Evolutionary conservation across 1,284 basidiomycete genomes (phyloP).

Genomic region (Cronartium quercuum): DNA sequence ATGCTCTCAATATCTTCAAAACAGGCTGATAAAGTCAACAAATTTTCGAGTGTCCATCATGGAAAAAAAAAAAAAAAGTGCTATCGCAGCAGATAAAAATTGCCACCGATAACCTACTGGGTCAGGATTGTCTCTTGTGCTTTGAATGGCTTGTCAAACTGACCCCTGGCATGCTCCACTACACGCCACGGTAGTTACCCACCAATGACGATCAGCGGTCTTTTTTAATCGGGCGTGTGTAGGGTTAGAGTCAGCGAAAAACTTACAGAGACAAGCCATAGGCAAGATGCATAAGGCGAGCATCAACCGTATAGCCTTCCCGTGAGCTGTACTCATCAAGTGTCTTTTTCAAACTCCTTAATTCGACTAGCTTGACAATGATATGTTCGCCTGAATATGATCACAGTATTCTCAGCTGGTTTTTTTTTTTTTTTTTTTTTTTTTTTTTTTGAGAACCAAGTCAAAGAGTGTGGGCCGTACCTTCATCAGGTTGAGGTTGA

Average conservation of each 20-base stretch:
- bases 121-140: too few species aligned
- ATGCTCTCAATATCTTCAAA: too few species aligned
- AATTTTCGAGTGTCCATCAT: too few species aligned
- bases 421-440: background rate
- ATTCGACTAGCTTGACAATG: slow-evolving; percentile 1
- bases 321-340: background rate
- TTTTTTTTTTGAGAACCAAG: background rate
- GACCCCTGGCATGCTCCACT: too few species aligned
- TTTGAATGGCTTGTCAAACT: too few species aligned
- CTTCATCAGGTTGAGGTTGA: slow-evolving; percentile 14
- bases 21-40: too few species aligned
- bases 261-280: slow-evolving; percentile 5
- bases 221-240: too few species aligned
- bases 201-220: too few species aligned
- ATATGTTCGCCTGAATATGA: slow-evolving; percentile 22
- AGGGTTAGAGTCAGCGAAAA: background rate
- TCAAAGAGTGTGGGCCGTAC: background rate
- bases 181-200: too few species aligned
- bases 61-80: too few species aligned
- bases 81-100: too few species aligned
- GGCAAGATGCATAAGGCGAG: slow-evolving; percentile 22
- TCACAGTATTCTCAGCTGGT: background rate
- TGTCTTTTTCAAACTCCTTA: slow-evolving; percentile 7
- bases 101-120: too few species aligned
- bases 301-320: slow-evolving; percentile 6